Evolutionary conservation across 139 green algal species (phyloP).

Genomic region (Parachlorella kessleri): DNA sequence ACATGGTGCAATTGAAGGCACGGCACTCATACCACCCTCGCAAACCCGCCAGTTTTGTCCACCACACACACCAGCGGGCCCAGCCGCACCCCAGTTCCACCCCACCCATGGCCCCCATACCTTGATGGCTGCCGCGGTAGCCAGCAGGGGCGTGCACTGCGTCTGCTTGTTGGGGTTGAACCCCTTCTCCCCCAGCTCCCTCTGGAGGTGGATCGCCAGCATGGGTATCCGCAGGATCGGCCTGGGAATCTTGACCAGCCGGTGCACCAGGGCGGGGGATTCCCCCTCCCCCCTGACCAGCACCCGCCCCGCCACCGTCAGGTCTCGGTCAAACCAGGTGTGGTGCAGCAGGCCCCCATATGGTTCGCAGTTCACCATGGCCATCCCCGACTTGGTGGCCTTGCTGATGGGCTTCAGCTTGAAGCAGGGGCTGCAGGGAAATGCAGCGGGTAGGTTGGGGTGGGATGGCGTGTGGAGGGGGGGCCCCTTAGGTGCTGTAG

Average conservation of each 20-base stretch:
- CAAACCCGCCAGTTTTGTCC: no score
- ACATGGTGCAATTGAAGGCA: no score
- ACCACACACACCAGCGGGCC: no score
- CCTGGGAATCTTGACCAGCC: constrained; percentile 62
- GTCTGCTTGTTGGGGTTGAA: constrained; percentile 95
- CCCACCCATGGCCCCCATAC: neutral
- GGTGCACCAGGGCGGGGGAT: constrained; percentile 36
- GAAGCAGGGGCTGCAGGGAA: constrained; percentile 70
- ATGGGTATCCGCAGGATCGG: constrained; percentile 92
- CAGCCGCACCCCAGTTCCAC: no score
- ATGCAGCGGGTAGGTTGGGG: no score
- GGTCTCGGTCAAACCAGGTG: constrained; percentile 98
- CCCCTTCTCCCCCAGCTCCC: constrained; percentile 75
- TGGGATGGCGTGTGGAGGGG: no score
- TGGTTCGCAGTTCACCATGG: constrained; percentile 87
- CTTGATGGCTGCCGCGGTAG: constrained; percentile 67
- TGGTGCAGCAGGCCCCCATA: constrained; percentile 97
- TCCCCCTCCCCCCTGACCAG: constrained; percentile 60
- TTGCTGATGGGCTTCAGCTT: constrained; percentile 86
- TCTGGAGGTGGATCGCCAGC: constrained; percentile 90
- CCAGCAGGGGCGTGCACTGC: constrained; percentile 87
- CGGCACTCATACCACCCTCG: no score
- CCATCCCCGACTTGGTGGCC: constrained; percentile 48
- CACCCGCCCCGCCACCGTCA: constrained; percentile 86
- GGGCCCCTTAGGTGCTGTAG: no score